phyloP scores from a whole-genome alignment of 331 rosid genomes.

The Quercus tomentella region DNA sequence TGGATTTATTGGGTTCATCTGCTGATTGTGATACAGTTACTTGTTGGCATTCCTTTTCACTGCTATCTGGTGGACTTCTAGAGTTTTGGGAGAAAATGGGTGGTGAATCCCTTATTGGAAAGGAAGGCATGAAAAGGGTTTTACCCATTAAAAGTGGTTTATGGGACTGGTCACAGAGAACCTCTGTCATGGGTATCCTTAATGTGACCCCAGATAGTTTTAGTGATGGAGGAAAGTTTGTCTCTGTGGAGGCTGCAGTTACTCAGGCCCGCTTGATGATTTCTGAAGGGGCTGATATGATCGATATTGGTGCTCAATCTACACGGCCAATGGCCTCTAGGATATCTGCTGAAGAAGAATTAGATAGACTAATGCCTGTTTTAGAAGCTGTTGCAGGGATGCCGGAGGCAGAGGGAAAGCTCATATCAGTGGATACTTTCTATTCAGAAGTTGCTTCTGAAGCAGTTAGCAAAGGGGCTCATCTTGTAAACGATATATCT shows the following conservation, averaged over 20 bases:
- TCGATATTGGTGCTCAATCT: slow-evolving; percentile 91
- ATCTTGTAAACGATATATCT: slow-evolving; percentile 72
- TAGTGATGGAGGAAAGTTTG: slow-evolving; percentile 83
- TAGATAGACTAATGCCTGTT: slow-evolving; percentile 69
- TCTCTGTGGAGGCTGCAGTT: slow-evolving; percentile 56
- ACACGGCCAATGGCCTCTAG: slow-evolving; percentile 67
- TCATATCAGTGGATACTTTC: slow-evolving; percentile 80
- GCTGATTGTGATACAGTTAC: slow-evolving; percentile 59
- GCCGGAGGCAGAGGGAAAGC: slow-evolving; percentile 76
- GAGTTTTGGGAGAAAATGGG: slow-evolving; percentile 73
- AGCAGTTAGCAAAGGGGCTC: slow-evolving; percentile 81
- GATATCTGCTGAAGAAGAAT: slow-evolving; percentile 69
- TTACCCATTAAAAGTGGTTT: slow-evolving; percentile 60
- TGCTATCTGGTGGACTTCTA: slow-evolving; percentile 52
- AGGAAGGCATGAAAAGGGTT: slow-evolving; percentile 79
- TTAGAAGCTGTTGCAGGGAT: slow-evolving; percentile 62
- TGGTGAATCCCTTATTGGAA: slow-evolving; percentile 70
- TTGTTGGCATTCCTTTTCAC: slow-evolving; percentile 80
- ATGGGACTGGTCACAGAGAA: slow-evolving; percentile 72
- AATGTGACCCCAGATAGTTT: slow-evolving; percentile 95
- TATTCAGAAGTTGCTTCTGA: slow-evolving; percentile 79
- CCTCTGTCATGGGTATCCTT: slow-evolving; percentile 76
- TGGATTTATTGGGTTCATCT: slow-evolving; percentile 73
- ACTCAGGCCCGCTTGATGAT: slow-evolving; percentile 71
- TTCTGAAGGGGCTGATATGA: slow-evolving; percentile 81